These are phyloP conservation scores for Yamadazyma atlantica DNA, from an alignment of 1,139 yeast genomes.

Conservation along the genomic window DNA sequence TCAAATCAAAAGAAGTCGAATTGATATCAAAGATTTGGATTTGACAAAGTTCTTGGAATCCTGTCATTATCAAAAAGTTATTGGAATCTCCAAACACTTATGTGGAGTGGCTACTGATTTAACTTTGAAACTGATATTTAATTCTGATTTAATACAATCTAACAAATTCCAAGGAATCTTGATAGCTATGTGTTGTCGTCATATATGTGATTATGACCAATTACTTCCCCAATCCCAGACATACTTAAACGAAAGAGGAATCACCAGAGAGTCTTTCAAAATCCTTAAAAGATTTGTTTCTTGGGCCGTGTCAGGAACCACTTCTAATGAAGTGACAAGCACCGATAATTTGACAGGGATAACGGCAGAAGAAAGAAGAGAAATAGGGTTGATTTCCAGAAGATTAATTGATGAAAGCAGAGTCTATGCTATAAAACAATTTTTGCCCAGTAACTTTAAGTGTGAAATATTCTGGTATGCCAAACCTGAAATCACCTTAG, in stretches of 20 bases:
- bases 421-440: conserved; percentile 42
- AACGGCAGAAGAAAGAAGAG: conserved; percentile 47
- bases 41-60: conserved; percentile 46
- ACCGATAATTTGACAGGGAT: conserved; percentile 19
- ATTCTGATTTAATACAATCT: conserved; percentile 28
- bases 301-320: conserved; percentile 81
- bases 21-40: conserved; percentile 76
- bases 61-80: conserved; percentile 26
- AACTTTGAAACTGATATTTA: conserved; percentile 65
- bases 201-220: conserved; percentile 63
- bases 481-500: conserved; percentile 57
- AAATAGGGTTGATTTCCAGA: conserved; percentile 66
- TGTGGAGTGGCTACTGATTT: conserved; percentile 95
- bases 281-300: conserved; percentile 66
- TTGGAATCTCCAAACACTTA: conserved; percentile 80
- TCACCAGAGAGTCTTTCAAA: conserved; percentile 44
- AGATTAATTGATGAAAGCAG: conserved; percentile 63
- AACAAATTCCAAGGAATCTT: conserved; percentile 51
- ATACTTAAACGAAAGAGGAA: conserved; percentile 35
- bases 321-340: conserved; percentile 24
- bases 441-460: conserved; percentile 26
- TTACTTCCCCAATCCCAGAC: conserved; percentile 50
- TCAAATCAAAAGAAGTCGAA: conserved; percentile 52
- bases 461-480: conserved; percentile 62
- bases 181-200: conserved; percentile 95